Evolutionary conservation across 2,329 filamentous ascomycete species (phyloP).

Genomic region (Calycina herbarum): DNA sequence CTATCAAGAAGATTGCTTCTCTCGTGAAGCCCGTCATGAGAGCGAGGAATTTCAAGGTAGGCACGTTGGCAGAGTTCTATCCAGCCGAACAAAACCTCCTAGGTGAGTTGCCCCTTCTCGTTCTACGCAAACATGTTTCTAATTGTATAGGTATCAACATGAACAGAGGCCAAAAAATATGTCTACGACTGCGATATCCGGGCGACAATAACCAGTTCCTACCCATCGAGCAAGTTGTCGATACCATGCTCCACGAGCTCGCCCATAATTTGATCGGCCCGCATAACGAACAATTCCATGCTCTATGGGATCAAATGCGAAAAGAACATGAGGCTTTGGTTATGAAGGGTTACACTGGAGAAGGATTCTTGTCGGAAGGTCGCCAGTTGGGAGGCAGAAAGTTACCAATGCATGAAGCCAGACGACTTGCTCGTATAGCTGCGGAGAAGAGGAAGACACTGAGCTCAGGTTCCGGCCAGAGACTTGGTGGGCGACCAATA

Average conservation of each 20-base stretch:
- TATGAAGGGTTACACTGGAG: slow-evolving; percentile 84
- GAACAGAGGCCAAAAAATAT: slow-evolving; percentile 75
- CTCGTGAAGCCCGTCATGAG: slow-evolving; percentile 95
- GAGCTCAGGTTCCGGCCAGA: slow-evolving; percentile 64
- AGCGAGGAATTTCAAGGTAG: slow-evolving; percentile 77
- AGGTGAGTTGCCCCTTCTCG: slow-evolving; percentile 47
- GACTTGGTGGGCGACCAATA: slow-evolving; percentile 64
- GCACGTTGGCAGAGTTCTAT: slow-evolving; percentile 80
- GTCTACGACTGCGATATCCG: slow-evolving; percentile 76
- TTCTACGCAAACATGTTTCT: neutral
- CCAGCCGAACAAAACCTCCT: slow-evolving; percentile 72
- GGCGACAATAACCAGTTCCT: slow-evolving; percentile 75
- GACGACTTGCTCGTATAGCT: slow-evolving; percentile 69
- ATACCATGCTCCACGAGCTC: slow-evolving; percentile 94
- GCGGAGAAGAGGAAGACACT: slow-evolving; percentile 68
- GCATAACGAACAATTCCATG: slow-evolving; percentile 80
- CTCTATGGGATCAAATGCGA: slow-evolving; percentile 84
- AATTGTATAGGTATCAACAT: slow-evolving; percentile 67
- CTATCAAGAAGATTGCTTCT: slow-evolving; percentile 78
- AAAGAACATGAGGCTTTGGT: slow-evolving; percentile 78
- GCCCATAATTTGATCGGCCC: slow-evolving; percentile 84
- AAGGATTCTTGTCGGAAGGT: slow-evolving; percentile 80
- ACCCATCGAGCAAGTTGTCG: slow-evolving; percentile 74
- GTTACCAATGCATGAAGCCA: slow-evolving; percentile 71
- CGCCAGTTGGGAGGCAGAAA: slow-evolving; percentile 67